Conservation (phyloP, 75 land plant genomes). For the Adiantum capillusveneris region DNA sequence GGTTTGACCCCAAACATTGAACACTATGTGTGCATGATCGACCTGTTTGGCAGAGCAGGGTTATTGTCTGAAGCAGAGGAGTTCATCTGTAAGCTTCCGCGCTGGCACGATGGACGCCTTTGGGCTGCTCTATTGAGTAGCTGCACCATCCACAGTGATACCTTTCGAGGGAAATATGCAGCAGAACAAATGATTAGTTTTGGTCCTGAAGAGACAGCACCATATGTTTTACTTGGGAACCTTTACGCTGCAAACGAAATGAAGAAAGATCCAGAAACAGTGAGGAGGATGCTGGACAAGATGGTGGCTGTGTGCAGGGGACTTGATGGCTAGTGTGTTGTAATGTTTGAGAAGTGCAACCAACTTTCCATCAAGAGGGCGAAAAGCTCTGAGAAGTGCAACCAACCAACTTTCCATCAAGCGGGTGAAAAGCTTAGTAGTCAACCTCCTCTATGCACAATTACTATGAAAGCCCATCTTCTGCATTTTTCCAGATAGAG, state of each 20-base stretch:
- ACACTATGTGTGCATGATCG: constrained; percentile 45
- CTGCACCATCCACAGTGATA: constrained; percentile 14
- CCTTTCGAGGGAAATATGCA: background rate
- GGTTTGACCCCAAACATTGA: constrained; percentile 21
- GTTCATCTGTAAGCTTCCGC: constrained; percentile 12
- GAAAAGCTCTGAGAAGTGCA: too few species aligned
- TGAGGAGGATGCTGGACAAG: too few species aligned
- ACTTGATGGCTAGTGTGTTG: too few species aligned
- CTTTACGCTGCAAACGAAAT: constrained; percentile 15
- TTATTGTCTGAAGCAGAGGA: constrained; percentile 23
- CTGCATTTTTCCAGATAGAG: too few species aligned
- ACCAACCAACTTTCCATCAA: too few species aligned
- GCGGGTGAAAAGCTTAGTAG: too few species aligned
- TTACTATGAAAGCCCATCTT: too few species aligned
- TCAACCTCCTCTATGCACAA: too few species aligned
- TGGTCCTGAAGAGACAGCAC: constrained; percentile 4
- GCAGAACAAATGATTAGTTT: constrained; percentile 15
- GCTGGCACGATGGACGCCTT: background rate
- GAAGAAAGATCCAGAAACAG: too few species aligned
- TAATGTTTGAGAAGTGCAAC: too few species aligned
- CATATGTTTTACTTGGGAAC: constrained; percentile 28
- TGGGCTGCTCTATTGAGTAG: constrained; percentile 11
- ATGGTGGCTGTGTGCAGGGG: too few species aligned
- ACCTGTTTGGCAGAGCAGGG: constrained; percentile 38
- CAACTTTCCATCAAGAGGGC: too few species aligned